Conservation (phyloP, 805 yeast genomes). For the Saccharomycopsis sp. region DNA sequence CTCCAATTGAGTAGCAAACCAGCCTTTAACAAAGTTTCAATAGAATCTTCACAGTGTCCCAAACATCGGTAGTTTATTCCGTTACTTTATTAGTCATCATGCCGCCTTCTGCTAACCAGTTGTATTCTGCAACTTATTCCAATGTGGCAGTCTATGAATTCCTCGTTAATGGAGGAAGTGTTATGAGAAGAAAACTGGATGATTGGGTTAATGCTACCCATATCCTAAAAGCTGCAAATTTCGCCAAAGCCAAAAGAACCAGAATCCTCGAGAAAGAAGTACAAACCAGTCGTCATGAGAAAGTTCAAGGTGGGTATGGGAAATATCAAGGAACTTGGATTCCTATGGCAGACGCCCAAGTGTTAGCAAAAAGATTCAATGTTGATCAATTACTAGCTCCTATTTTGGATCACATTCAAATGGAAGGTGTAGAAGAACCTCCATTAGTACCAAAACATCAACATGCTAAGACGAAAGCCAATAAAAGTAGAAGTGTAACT, state of each 20-base stretch:
- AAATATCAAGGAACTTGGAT: slow-evolving; percentile 97
- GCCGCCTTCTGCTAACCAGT: too few species aligned
- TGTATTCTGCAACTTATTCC: slow-evolving; percentile 70
- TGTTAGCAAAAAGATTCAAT: slow-evolving; percentile 53
- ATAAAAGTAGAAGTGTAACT: not conserved
- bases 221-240: slow-evolving; percentile 83
- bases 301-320: slow-evolving; percentile 96
- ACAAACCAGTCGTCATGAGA: slow-evolving; percentile 83
- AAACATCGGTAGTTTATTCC: too few species aligned
- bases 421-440: slow-evolving; percentile 41
- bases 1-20: too few species aligned
- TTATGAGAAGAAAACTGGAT: slow-evolving; percentile 68
- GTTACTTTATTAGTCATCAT: too few species aligned
- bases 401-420: slow-evolving; percentile 48
- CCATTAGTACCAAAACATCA: slow-evolving; percentile 46
- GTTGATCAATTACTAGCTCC: slow-evolving; percentile 55
- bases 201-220: slow-evolving; percentile 94
- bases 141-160: slow-evolving; percentile 80
- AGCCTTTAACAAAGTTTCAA: too few species aligned
- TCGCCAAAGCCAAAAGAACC: slow-evolving; percentile 90
- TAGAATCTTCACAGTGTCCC: too few species aligned
- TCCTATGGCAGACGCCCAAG: slow-evolving; percentile 65
- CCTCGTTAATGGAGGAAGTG: slow-evolving; percentile 54
- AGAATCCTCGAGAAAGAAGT: slow-evolving; percentile 87
- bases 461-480: slow-evolving; percentile 9